A percentile compares a stretch with the other conserved stretches of the same genome.
Evolutionary conservation across 139 green algal species (phyloP).

Genomic region (Chlorella sp.): DNA sequence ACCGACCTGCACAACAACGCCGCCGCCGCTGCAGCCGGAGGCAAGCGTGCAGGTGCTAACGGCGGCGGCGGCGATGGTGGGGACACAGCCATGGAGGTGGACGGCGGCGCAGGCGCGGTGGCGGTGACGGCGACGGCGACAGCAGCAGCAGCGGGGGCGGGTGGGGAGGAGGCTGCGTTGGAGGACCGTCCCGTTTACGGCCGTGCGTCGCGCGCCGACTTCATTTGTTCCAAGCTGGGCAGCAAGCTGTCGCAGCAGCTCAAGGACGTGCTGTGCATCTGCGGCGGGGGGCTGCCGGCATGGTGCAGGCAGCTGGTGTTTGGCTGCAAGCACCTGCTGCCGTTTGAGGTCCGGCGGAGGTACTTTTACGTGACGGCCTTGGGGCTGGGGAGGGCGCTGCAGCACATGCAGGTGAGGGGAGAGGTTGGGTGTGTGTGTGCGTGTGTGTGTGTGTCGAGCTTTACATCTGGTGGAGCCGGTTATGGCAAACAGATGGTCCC

Average conservation of each 20-base stretch:
- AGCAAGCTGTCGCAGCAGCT: slow-evolving; percentile 88
- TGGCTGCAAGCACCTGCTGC: slow-evolving; percentile 70
- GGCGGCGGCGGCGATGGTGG: too few relatives aligned
- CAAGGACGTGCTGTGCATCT: slow-evolving; percentile 89
- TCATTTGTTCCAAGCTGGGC: slow-evolving; percentile 78
- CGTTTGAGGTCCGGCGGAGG: slow-evolving; percentile 75
- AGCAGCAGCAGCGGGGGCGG: not conserved
- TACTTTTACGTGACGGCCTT: slow-evolving; percentile 91
- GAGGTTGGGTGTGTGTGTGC: too few relatives aligned
- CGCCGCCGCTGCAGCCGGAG: too few relatives aligned
- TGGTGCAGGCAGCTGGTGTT: slow-evolving; percentile 72
- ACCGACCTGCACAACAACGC: too few relatives aligned
- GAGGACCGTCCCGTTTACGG: not conserved
- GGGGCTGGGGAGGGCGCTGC: slow-evolving; percentile 77
- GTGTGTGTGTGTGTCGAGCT: too few relatives aligned
- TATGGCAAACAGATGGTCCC: too few relatives aligned
- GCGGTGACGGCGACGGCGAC: too few relatives aligned
- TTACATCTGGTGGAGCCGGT: too few relatives aligned
- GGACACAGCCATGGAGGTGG: too few relatives aligned
- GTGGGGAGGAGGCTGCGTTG: too few relatives aligned
- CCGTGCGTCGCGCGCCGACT: slow-evolving; percentile 55
- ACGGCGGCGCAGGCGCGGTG: not conserved
- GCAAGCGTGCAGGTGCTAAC: too few relatives aligned
- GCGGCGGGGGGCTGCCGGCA: slow-evolving; percentile 66
- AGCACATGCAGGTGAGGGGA: slow-evolving; percentile 86